A percentile compares a stretch with the other conserved stretches of the same genome.
phyloP scores from a whole-genome alignment of 441 rosid genomes.

The Euphorbia corollata region DNA sequence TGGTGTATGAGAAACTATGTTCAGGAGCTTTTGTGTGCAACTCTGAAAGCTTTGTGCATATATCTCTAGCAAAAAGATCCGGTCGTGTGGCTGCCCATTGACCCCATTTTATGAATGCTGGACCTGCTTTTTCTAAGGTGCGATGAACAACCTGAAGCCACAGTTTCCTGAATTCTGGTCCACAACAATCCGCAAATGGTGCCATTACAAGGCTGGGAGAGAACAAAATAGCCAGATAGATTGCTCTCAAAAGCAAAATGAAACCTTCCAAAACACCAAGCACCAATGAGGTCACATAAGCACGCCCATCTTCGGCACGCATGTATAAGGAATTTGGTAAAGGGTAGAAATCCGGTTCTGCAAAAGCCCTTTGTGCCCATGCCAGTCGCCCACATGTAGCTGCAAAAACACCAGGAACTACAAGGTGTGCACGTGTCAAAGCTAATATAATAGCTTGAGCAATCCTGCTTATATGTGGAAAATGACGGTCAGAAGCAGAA shows the following conservation, averaged over 20 bases:
- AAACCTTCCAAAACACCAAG: constrained; percentile 54
- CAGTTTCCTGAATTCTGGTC: constrained; percentile 56
- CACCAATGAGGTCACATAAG: constrained; percentile 46
- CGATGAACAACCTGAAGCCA: constrained; percentile 81
- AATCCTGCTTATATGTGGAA: constrained; percentile 44
- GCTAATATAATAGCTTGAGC: constrained; percentile 91
- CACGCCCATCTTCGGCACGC: constrained; percentile 77
- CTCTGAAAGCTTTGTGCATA: constrained; percentile 85
- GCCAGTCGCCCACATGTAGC: constrained; percentile 56
- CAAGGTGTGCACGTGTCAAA: constrained; percentile 56
- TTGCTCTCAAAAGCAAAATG: constrained; percentile 59
- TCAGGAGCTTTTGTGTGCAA: constrained; percentile 89
- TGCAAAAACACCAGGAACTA: constrained; percentile 59
- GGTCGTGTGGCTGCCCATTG: constrained; percentile 99
- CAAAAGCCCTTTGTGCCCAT: constrained; percentile 50
- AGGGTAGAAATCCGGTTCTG: constrained; percentile 40
- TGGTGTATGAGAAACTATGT: constrained; percentile 87
- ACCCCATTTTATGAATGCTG: constrained; percentile 99
- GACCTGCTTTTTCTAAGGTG: constrained; percentile 85
- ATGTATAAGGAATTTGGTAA: constrained; percentile 47
- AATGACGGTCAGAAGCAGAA: constrained; percentile 25
- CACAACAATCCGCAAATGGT: constrained; percentile 62
- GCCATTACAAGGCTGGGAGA: constrained; percentile 79
- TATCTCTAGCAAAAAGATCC: constrained; percentile 90
- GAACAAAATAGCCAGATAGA: constrained; percentile 69